Base-by-base conservation (phyloP, 106 monocot genomes). In the Triglochin maritima region DNA sequence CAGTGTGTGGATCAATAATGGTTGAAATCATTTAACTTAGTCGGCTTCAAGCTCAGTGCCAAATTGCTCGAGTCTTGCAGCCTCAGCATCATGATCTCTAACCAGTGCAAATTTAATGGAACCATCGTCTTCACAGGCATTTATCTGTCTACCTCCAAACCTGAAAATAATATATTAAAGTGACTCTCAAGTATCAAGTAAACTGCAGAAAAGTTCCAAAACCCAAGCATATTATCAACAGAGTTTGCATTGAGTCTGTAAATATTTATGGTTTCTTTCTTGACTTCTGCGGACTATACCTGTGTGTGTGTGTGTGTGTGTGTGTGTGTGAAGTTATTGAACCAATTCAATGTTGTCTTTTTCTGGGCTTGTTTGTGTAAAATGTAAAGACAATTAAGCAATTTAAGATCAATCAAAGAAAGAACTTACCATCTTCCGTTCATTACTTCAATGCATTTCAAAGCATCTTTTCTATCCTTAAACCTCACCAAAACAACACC, bases 401-500 rank as follows among this genome's bases (percentile, higher is more conserved):
- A 44, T 6, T 48, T 3, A 50, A 52, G 3, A 52, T 29, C 17
- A 66, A 53, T 2, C 9, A 12, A 49, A 66, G 16, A 9, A 13
- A 14, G 15, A 50, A 64, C 73, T 12, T 68, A 92, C 98, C 98
- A 98, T 92, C 98, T 84, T 64, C 92, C 98, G 70, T 98, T 98
- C 98, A 98, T 92, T 53, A 88, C 49, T 60, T 86, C 98, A 58
- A 98, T 89, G 79, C 98, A 98, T 50, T 78, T 88, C 12, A 78
- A 46, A 44, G 82, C 88, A 79, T 92, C 80, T 73, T 79, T 92
- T 49, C 84, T 70, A 72, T 98, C 92, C 76, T 92, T 98, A 62
- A 98, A 98, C 67, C 70, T 92, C 54, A 98, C 98, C 69, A 98
- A 74, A 4, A 98, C 68, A 47, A 98, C 88, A 65, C 98, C 98